phyloP scores from a whole-genome alignment of 163 green algal species.

The Volvox carteri region DNA sequence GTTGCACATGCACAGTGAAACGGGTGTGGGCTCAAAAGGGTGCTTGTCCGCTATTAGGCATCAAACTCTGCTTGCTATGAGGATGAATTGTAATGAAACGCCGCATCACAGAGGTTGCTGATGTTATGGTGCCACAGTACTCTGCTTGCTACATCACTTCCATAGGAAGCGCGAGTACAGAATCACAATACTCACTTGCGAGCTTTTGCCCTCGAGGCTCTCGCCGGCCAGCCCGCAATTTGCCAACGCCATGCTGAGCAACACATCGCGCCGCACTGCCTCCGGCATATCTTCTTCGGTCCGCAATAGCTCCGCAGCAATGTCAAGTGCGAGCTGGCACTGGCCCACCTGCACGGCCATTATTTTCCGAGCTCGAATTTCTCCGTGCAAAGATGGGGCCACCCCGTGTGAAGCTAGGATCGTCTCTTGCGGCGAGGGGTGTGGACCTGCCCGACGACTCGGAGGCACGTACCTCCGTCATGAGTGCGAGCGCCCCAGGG shows the following conservation, averaged over 20 bases:
- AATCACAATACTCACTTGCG: slow-evolving; percentile 16
- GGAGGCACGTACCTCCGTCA: slow-evolving; percentile 56
- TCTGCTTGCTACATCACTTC: no score
- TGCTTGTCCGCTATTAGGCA: no score
- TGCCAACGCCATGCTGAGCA: slow-evolving; percentile 62
- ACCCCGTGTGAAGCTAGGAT: no score
- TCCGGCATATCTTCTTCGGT: neutral
- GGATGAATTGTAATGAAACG: no score
- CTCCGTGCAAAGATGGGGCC: no score
- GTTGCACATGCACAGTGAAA: neutral
- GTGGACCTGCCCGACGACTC: no score
- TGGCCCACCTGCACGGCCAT: slow-evolving; percentile 60
- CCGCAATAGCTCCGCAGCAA: slow-evolving; percentile 52
- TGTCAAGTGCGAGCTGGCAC: slow-evolving; percentile 47
- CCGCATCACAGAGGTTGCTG: no score
- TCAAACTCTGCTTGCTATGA: no score
- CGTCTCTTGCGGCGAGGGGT: no score
- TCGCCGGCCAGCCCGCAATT: slow-evolving; percentile 58
- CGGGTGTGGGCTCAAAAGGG: neutral
- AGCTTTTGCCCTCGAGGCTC: slow-evolving; percentile 32
- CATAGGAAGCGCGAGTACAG: no score
- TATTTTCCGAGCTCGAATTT: no score
- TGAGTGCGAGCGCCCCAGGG: slow-evolving; percentile 50
- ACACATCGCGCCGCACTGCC: slow-evolving; percentile 40
- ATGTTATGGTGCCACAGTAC: no score